These are phyloP conservation scores for Talaromyces atroroseus DNA, from an alignment of 2,329 filamentous ascomycete genomes.

Conservation along the genomic window DNA sequence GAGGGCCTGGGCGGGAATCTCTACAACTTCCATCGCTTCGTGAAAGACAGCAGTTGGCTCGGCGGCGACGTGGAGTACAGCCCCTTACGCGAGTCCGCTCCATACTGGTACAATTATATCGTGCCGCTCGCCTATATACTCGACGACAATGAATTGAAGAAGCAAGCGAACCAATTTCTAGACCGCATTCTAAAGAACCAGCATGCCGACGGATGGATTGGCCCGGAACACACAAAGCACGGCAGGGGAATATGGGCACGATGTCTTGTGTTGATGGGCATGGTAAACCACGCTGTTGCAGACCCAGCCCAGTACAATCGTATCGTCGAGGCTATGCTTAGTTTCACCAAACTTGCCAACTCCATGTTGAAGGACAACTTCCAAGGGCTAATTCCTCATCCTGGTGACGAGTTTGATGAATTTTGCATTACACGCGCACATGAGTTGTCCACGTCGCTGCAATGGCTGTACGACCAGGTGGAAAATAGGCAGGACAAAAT, in stretches of 20 bases:
- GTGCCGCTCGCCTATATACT: slow-evolving; percentile 13
- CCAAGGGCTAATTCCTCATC: slow-evolving; percentile 12
- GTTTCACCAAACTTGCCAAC: slow-evolving; percentile 6
- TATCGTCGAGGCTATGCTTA: slow-evolving; percentile 11
- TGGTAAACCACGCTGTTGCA: slow-evolving; percentile 12
- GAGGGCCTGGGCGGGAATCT: slow-evolving; percentile 12
- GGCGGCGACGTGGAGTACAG: slow-evolving; percentile 11
- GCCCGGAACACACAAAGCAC: slow-evolving; percentile 11
- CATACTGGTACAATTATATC: slow-evolving; percentile 14
- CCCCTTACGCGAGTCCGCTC: slow-evolving; percentile 11
- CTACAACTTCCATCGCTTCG: slow-evolving; percentile 11
- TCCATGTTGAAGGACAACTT: slow-evolving; percentile 14
- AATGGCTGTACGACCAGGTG: slow-evolving; percentile 14
- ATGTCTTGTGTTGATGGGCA: slow-evolving; percentile 13
- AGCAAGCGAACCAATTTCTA: slow-evolving; percentile 11
- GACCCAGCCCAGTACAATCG: slow-evolving; percentile 13
- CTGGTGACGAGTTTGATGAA: slow-evolving; percentile 11
- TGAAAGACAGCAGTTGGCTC: slow-evolving; percentile 10
- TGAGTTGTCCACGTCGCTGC: slow-evolving; percentile 12
- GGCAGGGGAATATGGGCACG: slow-evolving; percentile 11
- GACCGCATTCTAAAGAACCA: slow-evolving; percentile 11
- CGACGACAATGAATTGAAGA: slow-evolving; percentile 11
- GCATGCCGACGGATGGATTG: slow-evolving; percentile 14
- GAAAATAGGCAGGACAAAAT: slow-evolving; percentile 9
- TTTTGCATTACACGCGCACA: slow-evolving; percentile 14